Evolutionary conservation across 495 filamentous ascomycete genomes (phyloP).

Genomic region (Apodospora peruviana): DNA sequence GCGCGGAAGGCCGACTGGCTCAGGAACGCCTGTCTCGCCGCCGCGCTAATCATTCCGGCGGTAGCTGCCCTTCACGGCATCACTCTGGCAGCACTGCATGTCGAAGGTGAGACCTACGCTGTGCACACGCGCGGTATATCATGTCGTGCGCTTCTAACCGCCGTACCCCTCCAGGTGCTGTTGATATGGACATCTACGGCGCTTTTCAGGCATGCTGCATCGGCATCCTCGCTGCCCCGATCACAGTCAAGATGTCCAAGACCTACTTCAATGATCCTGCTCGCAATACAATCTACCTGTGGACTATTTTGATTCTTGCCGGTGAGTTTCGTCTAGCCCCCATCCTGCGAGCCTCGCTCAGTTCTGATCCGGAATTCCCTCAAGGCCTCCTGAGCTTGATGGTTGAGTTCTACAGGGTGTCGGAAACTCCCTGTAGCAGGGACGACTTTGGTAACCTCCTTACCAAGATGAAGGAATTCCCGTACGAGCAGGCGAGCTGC

Average conservation of each 20-base stretch:
- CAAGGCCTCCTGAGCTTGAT: constrained; percentile 50
- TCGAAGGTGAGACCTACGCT: constrained; percentile 35
- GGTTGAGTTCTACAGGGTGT: constrained; percentile 52
- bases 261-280: constrained; percentile 57
- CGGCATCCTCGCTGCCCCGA: constrained; percentile 53
- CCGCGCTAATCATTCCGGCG: constrained; percentile 55
- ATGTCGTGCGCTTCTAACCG: background rate
- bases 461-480: constrained; percentile 22
- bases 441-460: constrained; percentile 7
- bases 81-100: constrained; percentile 49
- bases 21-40: constrained; percentile 53
- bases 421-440: constrained; percentile 28
- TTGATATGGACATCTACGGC: constrained; percentile 62
- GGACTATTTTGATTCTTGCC: constrained; percentile 51
- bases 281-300: constrained; percentile 56
- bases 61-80: constrained; percentile 56
- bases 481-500: constrained; percentile 30
- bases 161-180: constrained; percentile 35
- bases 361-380: background rate
- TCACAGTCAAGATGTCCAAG: constrained; percentile 48
- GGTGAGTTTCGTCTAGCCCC: constrained; percentile 27
- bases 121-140: background rate
- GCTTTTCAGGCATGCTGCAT: constrained; percentile 60
- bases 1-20: constrained; percentile 54
- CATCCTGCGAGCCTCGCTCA: no score